A percentile compares a stretch with the other conserved stretches of the same genome.
Conservation (phyloP, 495 filamentous ascomycete genomes). For the Podospora pseudopauciseta region DNA sequence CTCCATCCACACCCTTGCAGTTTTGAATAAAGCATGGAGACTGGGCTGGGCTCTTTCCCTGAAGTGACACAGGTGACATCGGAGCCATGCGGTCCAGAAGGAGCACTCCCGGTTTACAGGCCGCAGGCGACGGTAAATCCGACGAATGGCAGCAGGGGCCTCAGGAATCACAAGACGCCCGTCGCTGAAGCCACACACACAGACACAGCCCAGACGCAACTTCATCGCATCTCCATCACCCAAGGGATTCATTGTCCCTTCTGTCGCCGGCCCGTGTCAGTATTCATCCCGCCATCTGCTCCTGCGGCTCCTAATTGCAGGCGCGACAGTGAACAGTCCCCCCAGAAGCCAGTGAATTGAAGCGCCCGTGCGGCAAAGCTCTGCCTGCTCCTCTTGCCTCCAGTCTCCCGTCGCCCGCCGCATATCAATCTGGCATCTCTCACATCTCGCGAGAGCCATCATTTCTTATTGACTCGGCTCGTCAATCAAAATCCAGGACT, state of each 20-base stretch:
- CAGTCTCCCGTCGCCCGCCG: not conserved
- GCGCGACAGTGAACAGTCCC: not conserved
- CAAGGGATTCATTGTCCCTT: not conserved
- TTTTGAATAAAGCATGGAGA: not conserved
- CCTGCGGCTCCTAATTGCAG: not conserved
- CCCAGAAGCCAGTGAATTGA: not conserved
- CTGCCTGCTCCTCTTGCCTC: not conserved
- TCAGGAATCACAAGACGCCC: slow-evolving; percentile 12
- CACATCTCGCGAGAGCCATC: not conserved
- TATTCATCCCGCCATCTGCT: not conserved
- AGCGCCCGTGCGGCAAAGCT: not conserved
- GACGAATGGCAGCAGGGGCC: slow-evolving; percentile 2
- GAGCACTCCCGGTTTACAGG: not conserved
- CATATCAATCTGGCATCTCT: not conserved
- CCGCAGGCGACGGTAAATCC: not conserved
- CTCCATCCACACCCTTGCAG: too few relatives aligned
- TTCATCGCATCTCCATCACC: not conserved
- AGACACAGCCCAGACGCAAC: not conserved
- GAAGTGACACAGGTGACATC: not conserved
- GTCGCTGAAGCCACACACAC: slow-evolving; percentile 6
- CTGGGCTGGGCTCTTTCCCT: not conserved
- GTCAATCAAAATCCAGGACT: not conserved
- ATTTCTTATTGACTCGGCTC: not conserved
- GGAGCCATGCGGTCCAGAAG: not conserved
- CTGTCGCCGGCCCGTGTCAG: not conserved